A percentile compares a stretch with the other conserved stretches of the same genome.
phyloP scores from a whole-genome alignment of 2,329 filamentous ascomycete genomes.

The Beauveria varroae region DNA sequence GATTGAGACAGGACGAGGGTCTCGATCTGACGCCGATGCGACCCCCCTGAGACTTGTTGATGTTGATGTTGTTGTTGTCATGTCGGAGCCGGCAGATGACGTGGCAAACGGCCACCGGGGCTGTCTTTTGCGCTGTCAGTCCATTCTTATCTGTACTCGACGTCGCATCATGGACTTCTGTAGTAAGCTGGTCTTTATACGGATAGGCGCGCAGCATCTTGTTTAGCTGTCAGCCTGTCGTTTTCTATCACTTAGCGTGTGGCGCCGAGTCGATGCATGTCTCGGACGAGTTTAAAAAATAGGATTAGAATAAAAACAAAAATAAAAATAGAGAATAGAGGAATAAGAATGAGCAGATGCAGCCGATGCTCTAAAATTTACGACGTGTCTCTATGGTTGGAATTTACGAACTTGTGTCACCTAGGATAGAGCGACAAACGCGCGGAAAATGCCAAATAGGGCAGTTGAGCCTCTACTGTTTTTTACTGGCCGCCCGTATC shows the following conservation, averaged over 20 bases:
- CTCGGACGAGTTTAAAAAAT: background rate
- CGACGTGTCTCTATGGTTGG: background rate
- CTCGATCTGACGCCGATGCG: background rate
- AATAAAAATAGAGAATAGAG: background rate
- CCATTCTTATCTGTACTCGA: background rate
- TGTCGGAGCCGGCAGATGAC: background rate
- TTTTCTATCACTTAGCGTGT: background rate
- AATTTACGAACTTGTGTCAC: too few relatives aligned
- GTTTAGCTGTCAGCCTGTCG: background rate
- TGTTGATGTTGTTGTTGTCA: too few relatives aligned
- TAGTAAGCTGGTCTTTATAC: too few relatives aligned
- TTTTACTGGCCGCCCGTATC: background rate
- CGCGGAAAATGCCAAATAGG: too few relatives aligned
- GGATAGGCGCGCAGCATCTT: background rate
- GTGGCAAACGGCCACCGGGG: background rate
- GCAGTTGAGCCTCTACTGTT: too few relatives aligned
- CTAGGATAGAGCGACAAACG: too few relatives aligned
- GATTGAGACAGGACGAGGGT: background rate
- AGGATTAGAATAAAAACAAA: background rate
- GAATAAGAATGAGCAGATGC: background rate
- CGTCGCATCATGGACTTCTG: background rate
- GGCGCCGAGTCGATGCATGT: conserved; percentile 7
- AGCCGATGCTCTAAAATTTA: background rate
- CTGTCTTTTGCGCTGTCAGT: background rate
- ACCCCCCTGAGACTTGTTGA: background rate